phyloP scores from a whole-genome alignment of 164 flowering plant genomes.

The Vitis rupestris region DNA sequence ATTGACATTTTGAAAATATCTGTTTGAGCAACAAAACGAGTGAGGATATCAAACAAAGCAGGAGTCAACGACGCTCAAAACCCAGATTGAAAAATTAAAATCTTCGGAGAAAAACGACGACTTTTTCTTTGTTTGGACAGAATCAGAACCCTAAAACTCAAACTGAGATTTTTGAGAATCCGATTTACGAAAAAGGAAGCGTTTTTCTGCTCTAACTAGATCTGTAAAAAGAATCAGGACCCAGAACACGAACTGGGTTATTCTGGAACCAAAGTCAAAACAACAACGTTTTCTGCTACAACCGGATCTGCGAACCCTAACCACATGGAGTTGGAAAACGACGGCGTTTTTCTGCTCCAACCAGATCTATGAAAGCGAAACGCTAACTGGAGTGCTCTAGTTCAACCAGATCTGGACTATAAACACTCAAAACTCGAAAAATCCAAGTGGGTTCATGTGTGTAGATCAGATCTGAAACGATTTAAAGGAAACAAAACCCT shows the following conservation, averaged over 20 bases:
- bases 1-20: conserved; percentile 19
- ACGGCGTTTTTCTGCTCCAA: background rate
- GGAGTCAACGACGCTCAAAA: background rate
- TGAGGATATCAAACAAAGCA: conserved; percentile 4
- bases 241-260: conserved; percentile 3
- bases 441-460: too few relatives aligned
- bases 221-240: conserved; percentile 12
- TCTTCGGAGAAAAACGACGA: too few relatives aligned
- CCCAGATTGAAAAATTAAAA: background rate
- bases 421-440: background rate
- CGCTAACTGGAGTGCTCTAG: too few relatives aligned
- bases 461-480: conserved; percentile 16
- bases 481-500: background rate
- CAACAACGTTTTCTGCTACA: background rate
- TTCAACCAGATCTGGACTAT: background rate
- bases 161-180: too few relatives aligned
- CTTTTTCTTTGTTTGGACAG: too few relatives aligned
- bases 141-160: too few relatives aligned
- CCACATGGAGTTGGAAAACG: background rate
- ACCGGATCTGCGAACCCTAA: conserved; percentile 1
- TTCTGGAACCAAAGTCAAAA: background rate
- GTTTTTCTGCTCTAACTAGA: conserved; percentile 7
- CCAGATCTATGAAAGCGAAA: background rate
- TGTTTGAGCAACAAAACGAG: conserved; percentile 4
- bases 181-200: too few relatives aligned